Base-by-base conservation (phyloP, 2,329 filamentous ascomycete genomes). In the Pseudocercospora vitis region DNA sequence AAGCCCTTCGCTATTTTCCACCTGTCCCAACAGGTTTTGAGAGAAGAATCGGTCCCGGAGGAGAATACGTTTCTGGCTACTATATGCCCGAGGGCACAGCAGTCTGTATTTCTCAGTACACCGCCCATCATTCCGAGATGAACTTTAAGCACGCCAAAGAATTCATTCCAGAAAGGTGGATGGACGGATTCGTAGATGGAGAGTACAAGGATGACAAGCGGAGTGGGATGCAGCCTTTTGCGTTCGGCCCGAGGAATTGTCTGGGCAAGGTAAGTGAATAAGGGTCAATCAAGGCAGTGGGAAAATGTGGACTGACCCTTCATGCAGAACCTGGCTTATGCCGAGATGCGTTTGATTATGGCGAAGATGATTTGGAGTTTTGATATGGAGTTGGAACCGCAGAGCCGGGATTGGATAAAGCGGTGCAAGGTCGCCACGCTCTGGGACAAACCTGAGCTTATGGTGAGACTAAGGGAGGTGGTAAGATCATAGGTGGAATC, bases 1-100 rank as follows among this genome's bases (percentile, higher is more conserved):
- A 79, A 58, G 71, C 68, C 1, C 63, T 78, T 7, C 69, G 76
- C 7, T 70, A 74, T 53, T 74, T 74, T 55, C 74, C 75, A 2
- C 75, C 76, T 0, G 70, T 78, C 2, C 71, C 75, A 4, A 67
- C 69, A 18, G 73, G 74, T 3, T 68, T 68, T 37, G 42, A 64
- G 8, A 60, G 68, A 3, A 50, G 56, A 9, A 60, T 65, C 2
- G 63, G 61, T 11, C 18, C 33, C 3, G 64, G 60, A 6, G 68
- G 67, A 18, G 62, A 60, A 23, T 46, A 60, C 7, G 61, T 71
- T 18, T 60, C 58, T 11, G 68, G 63, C 3, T 49, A 61, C 28
- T 66, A 55, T 47, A 45, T 71, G 23, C 63, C 68, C 8, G 67
- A 62, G 51, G 60, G 57, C 46, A 67, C 63, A 7, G 58, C 60